Evolutionary conservation across 805 yeast genomes (phyloP), one percentile per base, ranked within the genome.

Genomic region (Debaryomyces hansenii): DNA sequence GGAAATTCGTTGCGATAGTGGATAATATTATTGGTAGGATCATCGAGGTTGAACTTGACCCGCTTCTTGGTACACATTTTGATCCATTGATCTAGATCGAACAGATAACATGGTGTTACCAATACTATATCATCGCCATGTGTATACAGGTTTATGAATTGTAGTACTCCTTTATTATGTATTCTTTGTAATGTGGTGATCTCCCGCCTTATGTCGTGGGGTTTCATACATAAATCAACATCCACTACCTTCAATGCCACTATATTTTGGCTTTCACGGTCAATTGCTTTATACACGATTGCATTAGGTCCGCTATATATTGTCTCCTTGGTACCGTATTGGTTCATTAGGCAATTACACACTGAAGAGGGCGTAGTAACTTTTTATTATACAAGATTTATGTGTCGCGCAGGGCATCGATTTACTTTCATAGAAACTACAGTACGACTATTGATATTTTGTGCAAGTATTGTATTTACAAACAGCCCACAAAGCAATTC

Each of bases 201-300:
- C 50, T 72, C 78, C 37, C 57, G 55, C 14, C 54, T 44, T 29
- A 69, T 55, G 45, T 65, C 54, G 55, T 72, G 78, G 1, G 78
- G 78, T 27, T 64, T 64, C 20, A 57, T 38, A 31, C 54, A 46
- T 20, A 71, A 54, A 49, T 72, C 78, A 31, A 52, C 54, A 49
- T 72, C 77, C 8, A 71, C 72, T 5, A 66, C 58, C 46, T 72
- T 72, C 42, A 72, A 53, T 3, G 70, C 70, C n/a, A 63, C 53
- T 4, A 38, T 16, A n/a, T 35, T n/a, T 4, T 44, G 28, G 10
- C 41, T 47, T 14, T 37, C 33, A 1, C 20, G 31, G 33, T 59
- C 59, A 16, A 37, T 50, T 7, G 64, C 69, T 32, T 49, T 48
- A 48, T 67, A 70, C 10, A 72, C 60, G 34, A 62, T 64, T 6